These are phyloP conservation scores for Ophiostoma perfectum DNA, from an alignment of 2,329 filamentous ascomycete genomes.

Conservation along the genomic window DNA sequence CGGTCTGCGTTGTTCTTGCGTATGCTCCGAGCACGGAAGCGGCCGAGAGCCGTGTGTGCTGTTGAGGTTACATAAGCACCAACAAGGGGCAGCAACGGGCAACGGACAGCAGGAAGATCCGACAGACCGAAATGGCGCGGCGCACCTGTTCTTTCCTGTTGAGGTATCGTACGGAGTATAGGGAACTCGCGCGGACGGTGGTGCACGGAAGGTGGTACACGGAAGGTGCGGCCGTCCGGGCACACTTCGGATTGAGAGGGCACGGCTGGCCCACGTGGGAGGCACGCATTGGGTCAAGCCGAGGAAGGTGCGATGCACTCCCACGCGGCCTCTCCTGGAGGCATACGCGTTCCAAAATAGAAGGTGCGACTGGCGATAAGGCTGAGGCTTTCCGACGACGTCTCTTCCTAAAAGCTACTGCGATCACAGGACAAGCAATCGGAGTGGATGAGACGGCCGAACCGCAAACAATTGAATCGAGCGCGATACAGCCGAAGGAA, in stretches of 20 bases:
- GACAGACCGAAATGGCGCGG: background rate
- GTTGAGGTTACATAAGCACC: background rate
- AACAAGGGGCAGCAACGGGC: background rate
- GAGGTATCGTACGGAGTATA: too few species aligned
- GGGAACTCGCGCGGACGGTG: background rate
- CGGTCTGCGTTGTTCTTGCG: background rate
- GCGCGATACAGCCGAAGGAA: background rate
- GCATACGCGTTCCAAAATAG: background rate
- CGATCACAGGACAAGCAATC: too few species aligned
- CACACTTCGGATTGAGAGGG: background rate
- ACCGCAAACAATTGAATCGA: too few species aligned
- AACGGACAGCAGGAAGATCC: background rate
- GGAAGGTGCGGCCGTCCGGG: background rate
- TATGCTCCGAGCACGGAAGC: background rate
- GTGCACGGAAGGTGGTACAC: background rate
- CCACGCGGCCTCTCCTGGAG: background rate
- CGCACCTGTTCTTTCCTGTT: background rate
- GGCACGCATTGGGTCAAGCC: background rate
- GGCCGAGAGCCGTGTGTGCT: background rate
- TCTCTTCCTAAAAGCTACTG: background rate
- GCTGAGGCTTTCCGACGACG: background rate
- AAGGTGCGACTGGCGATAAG: background rate
- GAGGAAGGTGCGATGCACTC: slow-evolving; percentile 7
- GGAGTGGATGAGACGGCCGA: too few species aligned
- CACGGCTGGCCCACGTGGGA: background rate